phyloP scores from a whole-genome alignment of 257 asterid species.

The Paraleonurus japonicus region DNA sequence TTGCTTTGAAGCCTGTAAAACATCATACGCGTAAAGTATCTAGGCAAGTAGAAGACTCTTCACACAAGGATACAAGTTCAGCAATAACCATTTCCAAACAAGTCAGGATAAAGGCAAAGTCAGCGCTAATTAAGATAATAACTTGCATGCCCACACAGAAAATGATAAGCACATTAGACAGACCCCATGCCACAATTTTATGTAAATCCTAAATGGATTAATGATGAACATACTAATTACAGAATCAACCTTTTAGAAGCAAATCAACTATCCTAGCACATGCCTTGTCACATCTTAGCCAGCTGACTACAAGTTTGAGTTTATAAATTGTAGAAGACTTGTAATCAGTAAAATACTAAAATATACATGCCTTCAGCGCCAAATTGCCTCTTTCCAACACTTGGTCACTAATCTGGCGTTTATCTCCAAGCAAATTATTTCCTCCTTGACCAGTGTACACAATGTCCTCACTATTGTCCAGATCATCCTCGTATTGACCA shows the following conservation, averaged over 20 bases:
- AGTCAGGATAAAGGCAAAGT: background rate
- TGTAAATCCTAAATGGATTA: background rate
- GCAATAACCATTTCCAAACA: background rate
- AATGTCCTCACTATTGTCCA: slow-evolving; percentile 71
- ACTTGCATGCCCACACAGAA: background rate
- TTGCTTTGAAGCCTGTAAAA: slow-evolving; percentile 9
- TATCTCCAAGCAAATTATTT: slow-evolving; percentile 67
- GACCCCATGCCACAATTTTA: background rate
- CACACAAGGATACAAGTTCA: background rate
- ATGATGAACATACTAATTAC: background rate
- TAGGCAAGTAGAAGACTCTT: background rate
- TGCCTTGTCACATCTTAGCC: background rate
- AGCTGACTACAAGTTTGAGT: background rate
- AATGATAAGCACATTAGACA: background rate
- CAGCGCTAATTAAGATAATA: background rate
- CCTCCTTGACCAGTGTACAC: slow-evolving; percentile 98
- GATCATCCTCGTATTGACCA: slow-evolving; percentile 91
- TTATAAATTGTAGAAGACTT: background rate
- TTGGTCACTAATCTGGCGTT: slow-evolving; percentile 72
- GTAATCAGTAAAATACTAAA: slow-evolving; percentile 14
- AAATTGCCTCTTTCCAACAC: slow-evolving; percentile 66
- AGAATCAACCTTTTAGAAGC: background rate
- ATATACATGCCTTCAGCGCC: slow-evolving; percentile 62
- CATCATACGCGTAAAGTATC: background rate
- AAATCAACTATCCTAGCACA: slow-evolving; percentile 5